phyloP scores from a whole-genome alignment of 345 rosid genomes.

The Psidium guajava region DNA sequence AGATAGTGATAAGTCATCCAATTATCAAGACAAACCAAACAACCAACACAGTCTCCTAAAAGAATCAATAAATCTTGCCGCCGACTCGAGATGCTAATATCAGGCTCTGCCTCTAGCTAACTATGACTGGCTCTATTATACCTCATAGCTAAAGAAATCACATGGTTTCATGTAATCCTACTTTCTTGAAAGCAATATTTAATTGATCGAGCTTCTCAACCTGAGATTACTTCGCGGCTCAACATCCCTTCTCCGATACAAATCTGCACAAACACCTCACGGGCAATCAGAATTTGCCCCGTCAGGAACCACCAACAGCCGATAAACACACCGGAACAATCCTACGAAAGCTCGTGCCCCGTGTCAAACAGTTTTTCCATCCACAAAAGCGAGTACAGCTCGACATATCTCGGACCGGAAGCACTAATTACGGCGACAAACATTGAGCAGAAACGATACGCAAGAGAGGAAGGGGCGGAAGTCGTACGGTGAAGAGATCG shows the following conservation, averaged over 20 bases:
- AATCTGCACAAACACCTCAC: neutral
- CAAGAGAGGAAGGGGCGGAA: neutral
- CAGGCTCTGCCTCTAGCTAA: neutral
- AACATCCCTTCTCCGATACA: neutral
- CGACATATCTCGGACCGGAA: neutral
- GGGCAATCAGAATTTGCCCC: neutral
- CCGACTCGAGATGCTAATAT: neutral
- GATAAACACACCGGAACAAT: neutral
- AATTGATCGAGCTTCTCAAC: neutral
- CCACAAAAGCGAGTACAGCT: neutral
- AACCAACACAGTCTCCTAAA: neutral
- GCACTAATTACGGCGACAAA: neutral
- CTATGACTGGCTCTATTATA: neutral
- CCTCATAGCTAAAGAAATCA: neutral
- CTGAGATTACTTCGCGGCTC: neutral
- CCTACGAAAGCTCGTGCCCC: neutral
- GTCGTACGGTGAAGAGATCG: slow-evolving; percentile 30
- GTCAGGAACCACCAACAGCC: neutral
- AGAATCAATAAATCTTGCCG: neutral
- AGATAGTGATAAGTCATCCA: neutral
- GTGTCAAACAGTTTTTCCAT: neutral
- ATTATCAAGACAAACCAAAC: neutral
- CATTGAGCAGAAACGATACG: neutral
- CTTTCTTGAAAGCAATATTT: neutral
- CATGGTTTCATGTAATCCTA: neutral